These are phyloP conservation scores for Aspergillus brasiliensis DNA, from an alignment of 2,329 filamentous ascomycete species.

Conservation along the genomic window DNA sequence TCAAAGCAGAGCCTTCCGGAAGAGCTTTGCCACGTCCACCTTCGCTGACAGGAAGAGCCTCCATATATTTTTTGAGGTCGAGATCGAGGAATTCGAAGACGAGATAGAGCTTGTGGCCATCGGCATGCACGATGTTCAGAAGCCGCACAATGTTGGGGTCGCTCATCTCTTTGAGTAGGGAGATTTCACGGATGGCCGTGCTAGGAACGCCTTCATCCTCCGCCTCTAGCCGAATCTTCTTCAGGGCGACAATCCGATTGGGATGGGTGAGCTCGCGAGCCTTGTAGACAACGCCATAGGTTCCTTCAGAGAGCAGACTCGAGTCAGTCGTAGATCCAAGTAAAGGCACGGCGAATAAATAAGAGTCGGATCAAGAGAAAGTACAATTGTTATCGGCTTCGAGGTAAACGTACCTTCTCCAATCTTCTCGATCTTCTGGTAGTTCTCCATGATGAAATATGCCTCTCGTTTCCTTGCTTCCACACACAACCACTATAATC, in stretches of 20 bases:
- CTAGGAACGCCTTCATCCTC: slow-evolving; percentile 93
- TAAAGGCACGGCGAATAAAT: not conserved
- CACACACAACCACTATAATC: slow-evolving; percentile 4
- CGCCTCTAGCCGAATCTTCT: slow-evolving; percentile 93
- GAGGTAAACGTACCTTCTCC: slow-evolving; percentile 71
- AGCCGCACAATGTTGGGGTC: slow-evolving; percentile 87
- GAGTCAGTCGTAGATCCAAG: slow-evolving; percentile 1
- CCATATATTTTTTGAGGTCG: slow-evolving; percentile 96
- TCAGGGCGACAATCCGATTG: slow-evolving; percentile 85
- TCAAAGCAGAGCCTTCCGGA: slow-evolving; percentile 71
- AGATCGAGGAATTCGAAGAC: slow-evolving; percentile 90
- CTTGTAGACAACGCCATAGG: slow-evolving; percentile 95
- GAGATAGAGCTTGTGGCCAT: slow-evolving; percentile 92
- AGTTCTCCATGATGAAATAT: slow-evolving; percentile 75
- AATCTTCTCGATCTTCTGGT: slow-evolving; percentile 95
- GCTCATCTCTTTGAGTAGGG: slow-evolving; percentile 90
- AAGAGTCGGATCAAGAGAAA: not conserved
- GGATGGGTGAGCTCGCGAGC: slow-evolving; percentile 79
- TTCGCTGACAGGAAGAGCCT: slow-evolving; percentile 79
- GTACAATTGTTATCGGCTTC: not conserved
- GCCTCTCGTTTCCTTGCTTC: not conserved
- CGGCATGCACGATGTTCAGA: slow-evolving; percentile 89
- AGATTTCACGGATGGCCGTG: slow-evolving; percentile 92
- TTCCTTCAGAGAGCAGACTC: slow-evolving; percentile 59
- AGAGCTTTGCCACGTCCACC: slow-evolving; percentile 83